These are phyloP conservation scores for Volvox africanus DNA, from an alignment of 139 green algal species.

Conservation along the genomic window DNA sequence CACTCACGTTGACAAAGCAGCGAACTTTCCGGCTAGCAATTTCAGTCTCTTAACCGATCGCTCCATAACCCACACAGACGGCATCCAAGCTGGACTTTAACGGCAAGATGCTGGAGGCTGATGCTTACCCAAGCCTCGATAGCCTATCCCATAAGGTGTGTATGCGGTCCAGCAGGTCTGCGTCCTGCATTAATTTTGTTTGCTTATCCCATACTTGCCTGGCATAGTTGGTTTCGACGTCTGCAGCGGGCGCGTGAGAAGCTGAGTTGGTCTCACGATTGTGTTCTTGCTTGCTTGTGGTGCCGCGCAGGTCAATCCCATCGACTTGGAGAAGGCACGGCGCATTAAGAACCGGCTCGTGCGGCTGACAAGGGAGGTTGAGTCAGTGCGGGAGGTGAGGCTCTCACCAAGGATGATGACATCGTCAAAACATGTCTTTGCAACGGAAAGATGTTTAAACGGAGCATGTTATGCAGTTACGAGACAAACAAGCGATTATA, in stretches of 20 bases:
- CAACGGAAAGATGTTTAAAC: too few relatives aligned
- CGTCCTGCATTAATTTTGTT: background rate
- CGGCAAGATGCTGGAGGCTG: constrained; percentile 82
- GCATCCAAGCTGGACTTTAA: constrained; percentile 78
- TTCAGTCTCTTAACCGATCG: too few relatives aligned
- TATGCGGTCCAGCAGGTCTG: background rate
- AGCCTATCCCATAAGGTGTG: constrained; percentile 81
- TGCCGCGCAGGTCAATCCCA: constrained; percentile 60
- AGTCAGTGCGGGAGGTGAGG: constrained; percentile 63
- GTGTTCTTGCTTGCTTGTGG: background rate
- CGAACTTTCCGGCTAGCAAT: too few relatives aligned
- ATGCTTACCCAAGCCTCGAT: constrained; percentile 88
- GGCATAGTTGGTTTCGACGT: background rate
- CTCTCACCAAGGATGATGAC: too few relatives aligned
- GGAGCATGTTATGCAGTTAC: too few relatives aligned
- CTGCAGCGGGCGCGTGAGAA: background rate
- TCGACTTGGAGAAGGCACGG: constrained; percentile 92
- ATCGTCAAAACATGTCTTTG: too few relatives aligned
- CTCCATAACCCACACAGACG: constrained; percentile 54
- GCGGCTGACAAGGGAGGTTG: constrained; percentile 66
- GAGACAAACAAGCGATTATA: too few relatives aligned
- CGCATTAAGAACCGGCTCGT: constrained; percentile 86
- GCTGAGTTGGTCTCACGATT: background rate
- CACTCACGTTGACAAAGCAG: too few relatives aligned
- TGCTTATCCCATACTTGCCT: background rate